Conservation (phyloP, 306 rosid genomes). For the Geum urbanum region DNA sequence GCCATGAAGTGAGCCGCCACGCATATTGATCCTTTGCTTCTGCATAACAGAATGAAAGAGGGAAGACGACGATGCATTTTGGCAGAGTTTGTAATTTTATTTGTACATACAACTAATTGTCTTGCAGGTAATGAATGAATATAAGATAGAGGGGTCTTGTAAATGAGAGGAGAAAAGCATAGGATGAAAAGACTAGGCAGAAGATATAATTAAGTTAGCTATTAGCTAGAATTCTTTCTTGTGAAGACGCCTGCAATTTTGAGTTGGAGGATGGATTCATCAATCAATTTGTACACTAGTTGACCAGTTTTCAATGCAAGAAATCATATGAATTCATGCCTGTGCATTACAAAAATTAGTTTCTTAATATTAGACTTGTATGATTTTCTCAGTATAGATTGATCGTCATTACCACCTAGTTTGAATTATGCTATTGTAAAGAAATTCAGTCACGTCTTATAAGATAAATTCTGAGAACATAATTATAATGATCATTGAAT, state of each 20-base stretch:
- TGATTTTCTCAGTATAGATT: too few species aligned
- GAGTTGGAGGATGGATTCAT: constrained; percentile 37
- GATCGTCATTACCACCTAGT: too few species aligned
- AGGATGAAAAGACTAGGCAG: constrained; percentile 42
- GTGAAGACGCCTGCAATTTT: constrained; percentile 41
- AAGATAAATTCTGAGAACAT: too few species aligned
- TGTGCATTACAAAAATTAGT: too few species aligned
- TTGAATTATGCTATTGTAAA: too few species aligned
- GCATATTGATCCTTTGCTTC: too few species aligned
- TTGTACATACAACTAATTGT: constrained; percentile 51
- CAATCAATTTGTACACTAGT: constrained; percentile 43
- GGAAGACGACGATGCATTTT: constrained; percentile 19
- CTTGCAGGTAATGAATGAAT: constrained; percentile 34
- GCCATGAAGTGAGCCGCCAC: neutral
- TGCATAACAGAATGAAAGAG: neutral
- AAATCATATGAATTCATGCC: too few species aligned
- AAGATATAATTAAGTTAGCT: constrained; percentile 31
- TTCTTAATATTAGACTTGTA: too few species aligned
- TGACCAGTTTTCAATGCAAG: constrained; percentile 15
- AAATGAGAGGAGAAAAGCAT: constrained; percentile 39
- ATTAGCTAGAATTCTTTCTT: constrained; percentile 24
- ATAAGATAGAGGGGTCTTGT: constrained; percentile 60
- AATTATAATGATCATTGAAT: too few species aligned
- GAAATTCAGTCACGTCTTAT: too few species aligned
- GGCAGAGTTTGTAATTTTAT: constrained; percentile 32